Evolutionary conservation across 192 early-diverging fungal species (phyloP).

Genomic region (Coemansia umbellata): DNA sequence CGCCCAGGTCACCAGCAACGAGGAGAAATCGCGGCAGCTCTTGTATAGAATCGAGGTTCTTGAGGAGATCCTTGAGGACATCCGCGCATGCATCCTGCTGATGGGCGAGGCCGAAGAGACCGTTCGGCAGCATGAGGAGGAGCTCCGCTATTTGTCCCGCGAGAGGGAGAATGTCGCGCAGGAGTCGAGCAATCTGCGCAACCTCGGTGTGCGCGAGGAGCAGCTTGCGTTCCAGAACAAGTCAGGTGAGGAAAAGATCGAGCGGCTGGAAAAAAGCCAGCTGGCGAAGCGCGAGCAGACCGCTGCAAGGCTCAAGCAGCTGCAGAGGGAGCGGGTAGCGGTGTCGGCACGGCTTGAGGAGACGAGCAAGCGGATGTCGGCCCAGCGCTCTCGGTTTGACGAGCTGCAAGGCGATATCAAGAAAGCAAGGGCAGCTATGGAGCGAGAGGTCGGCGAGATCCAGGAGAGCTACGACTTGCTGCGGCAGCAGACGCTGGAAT

Average conservation of each 20-base stretch:
- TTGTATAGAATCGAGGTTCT: conserved; percentile 56
- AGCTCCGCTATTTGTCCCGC: conserved; percentile 25
- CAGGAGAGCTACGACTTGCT: conserved; percentile 37
- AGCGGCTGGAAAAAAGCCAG: conserved; percentile 34
- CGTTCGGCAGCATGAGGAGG: conserved; percentile 50
- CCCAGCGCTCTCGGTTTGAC: conserved; percentile 30
- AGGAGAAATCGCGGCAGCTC: conserved; percentile 57
- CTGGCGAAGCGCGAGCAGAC: conserved; percentile 35
- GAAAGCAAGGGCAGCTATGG: conserved; percentile 30
- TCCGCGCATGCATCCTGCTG: conserved; percentile 53
- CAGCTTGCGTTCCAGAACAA: conserved; percentile 43
- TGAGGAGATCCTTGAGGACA: conserved; percentile 54
- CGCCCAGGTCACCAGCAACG: conserved; percentile 31
- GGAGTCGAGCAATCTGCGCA: conserved; percentile 17
- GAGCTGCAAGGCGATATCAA: conserved; percentile 25
- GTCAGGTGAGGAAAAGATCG: conserved; percentile 46
- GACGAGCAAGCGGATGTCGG: conserved; percentile 24
- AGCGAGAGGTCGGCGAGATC: conserved; percentile 27
- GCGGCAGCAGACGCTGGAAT: conserved; percentile 45
- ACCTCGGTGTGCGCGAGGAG: conserved; percentile 38
- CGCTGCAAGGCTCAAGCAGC: conserved; percentile 6
- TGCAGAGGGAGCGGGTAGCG: conserved; percentile 37
- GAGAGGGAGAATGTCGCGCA: conserved; percentile 20
- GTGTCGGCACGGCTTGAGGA: conserved; percentile 26
- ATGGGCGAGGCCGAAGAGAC: conserved; percentile 64